Conservation (phyloP, 768 basidiomycete species). For the Mrakia gelida region DNA sequence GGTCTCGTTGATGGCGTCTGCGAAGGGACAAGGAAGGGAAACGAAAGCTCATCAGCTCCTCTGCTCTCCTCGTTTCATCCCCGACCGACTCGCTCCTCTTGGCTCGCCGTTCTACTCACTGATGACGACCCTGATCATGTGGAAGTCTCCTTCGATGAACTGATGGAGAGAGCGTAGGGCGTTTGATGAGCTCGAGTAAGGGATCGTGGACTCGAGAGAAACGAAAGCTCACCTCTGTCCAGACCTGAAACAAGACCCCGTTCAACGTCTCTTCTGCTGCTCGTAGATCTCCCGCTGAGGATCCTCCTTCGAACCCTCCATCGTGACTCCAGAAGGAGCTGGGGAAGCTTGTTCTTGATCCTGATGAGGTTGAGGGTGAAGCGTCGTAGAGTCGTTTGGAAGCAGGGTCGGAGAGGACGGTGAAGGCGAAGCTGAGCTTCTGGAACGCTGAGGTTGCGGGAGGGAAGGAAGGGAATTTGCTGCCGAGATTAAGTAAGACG, state of each 20-base stretch:
- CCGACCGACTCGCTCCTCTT: neutral
- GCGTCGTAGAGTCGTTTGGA: conserved; percentile 64
- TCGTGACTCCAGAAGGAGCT: conserved; percentile 15
- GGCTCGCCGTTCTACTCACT: conserved; percentile 50
- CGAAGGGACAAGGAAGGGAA: conserved; percentile 1
- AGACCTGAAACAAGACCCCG: conserved; percentile 65
- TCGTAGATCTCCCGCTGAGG: conserved; percentile 1
- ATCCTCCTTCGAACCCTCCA: conserved; percentile 4
- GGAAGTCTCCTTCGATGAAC: conserved; percentile 76
- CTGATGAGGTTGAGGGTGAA: conserved; percentile 19
- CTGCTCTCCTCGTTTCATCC: neutral
- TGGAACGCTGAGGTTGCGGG: conserved; percentile 81
- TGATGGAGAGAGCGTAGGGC: too few species aligned
- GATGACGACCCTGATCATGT: conserved; percentile 70
- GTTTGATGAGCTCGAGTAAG: too few species aligned
- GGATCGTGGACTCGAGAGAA: too few species aligned
- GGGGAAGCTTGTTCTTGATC: conserved; percentile 31
- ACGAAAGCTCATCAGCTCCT: neutral
- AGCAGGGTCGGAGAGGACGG: conserved; percentile 68
- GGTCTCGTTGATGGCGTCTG: conserved; percentile 61
- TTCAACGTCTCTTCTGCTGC: conserved; percentile 66
- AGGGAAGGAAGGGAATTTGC: conserved; percentile 71
- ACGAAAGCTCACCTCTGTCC: conserved; percentile 50
- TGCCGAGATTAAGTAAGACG: conserved; percentile 39
- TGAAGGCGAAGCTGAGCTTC: conserved; percentile 76